Conservation (phyloP, 129 eudicot genomes). For the Glebionis coronaria region DNA sequence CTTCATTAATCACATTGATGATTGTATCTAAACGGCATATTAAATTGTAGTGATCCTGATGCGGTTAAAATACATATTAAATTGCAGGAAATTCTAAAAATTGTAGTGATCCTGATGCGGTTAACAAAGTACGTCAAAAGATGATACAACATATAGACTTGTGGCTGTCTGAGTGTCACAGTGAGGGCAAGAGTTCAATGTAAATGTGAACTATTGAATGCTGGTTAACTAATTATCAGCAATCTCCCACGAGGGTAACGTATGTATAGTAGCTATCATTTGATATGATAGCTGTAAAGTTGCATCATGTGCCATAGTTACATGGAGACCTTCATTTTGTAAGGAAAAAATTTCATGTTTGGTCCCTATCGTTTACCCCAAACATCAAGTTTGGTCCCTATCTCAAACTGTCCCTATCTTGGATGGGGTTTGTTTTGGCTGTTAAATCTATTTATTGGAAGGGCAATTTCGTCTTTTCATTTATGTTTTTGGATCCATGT, state of each 20-base stretch:
- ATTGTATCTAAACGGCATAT: background rate
- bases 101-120: conserved; percentile 83
- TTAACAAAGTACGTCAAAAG: conserved; percentile 72
- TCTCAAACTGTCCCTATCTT: too few species aligned
- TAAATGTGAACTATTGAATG: conserved; percentile 13
- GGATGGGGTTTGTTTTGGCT: too few species aligned
- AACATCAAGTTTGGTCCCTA: too few species aligned
- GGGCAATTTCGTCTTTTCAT: too few species aligned
- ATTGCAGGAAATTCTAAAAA: conserved; percentile 63
- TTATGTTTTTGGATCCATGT: too few species aligned
- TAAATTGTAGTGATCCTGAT: conserved; percentile 75
- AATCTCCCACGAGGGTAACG: background rate
- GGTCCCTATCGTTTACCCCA: too few species aligned
- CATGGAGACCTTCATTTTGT: background rate
- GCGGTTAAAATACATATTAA: conserved; percentile 42
- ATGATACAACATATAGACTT: conserved; percentile 66
- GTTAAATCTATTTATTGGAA: too few species aligned
- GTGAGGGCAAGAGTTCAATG: conserved; percentile 49
- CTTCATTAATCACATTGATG: background rate
- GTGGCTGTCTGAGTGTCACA: conserved; percentile 83
- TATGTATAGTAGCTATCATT: background rate
- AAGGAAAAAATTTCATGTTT: too few species aligned
- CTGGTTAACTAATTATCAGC: background rate
- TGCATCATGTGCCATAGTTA: conserved; percentile 2
- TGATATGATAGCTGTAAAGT: background rate